A percentile compares a stretch with the other conserved stretches of the same genome.
Conservation (phyloP, 192 early-diverging fungal species). For the Coemansia sp. region DNA sequence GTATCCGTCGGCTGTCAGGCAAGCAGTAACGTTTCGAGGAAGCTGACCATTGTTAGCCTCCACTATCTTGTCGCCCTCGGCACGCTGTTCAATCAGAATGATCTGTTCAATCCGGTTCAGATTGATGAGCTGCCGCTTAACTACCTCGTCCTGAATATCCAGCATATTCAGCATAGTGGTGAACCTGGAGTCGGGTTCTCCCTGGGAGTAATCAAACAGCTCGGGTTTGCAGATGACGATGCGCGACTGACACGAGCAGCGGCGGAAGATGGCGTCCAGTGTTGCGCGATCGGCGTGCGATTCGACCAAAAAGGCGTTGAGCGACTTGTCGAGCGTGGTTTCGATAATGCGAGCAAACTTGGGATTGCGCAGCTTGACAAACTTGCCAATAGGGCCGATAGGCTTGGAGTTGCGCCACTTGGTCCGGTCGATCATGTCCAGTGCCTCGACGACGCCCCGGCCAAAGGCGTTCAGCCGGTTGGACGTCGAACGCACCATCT, state of each 20-base stretch:
- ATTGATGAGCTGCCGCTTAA: constrained; percentile 74
- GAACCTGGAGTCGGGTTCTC: constrained; percentile 63
- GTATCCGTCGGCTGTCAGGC: constrained; percentile 63
- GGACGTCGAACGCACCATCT: constrained; percentile 63
- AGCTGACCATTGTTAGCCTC: constrained; percentile 55
- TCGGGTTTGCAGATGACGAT: constrained; percentile 67
- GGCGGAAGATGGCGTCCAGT: constrained; percentile 59
- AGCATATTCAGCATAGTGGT: constrained; percentile 67
- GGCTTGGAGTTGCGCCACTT: constrained; percentile 57
- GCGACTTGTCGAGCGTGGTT: constrained; percentile 59
- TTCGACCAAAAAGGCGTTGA: constrained; percentile 74
- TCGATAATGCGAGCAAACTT: constrained; percentile 66
- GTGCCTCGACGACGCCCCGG: constrained; percentile 61
- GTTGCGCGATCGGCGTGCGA: constrained; percentile 62
- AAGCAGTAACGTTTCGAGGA: constrained; percentile 65
- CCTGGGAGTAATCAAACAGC: constrained; percentile 67
- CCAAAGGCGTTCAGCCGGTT: constrained; percentile 78
- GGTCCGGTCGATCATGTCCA: constrained; percentile 56
- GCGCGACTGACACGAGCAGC: constrained; percentile 52
- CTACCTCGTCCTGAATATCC: constrained; percentile 66
- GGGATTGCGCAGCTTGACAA: constrained; percentile 60
- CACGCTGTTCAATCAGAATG: constrained; percentile 62
- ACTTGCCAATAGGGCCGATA: constrained; percentile 71
- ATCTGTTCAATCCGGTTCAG: constrained; percentile 67
- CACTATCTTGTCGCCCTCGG: constrained; percentile 51